Evolutionary conservation across 768 basidiomycete genomes (phyloP).

Genomic region (Strobilomyces echinocephalus): DNA sequence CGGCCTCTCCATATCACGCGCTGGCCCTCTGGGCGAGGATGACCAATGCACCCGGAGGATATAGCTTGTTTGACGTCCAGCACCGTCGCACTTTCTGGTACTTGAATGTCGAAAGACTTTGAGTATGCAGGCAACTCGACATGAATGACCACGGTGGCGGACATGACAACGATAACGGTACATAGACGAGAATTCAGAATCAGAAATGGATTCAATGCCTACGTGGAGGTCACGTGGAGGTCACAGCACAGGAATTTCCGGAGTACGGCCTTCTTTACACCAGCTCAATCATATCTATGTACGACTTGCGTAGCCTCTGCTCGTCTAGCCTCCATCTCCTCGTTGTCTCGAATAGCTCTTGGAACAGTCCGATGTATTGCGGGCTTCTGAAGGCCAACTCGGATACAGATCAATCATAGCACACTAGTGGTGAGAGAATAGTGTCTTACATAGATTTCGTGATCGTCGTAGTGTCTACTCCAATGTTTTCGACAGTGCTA

Average conservation of each 20-base stretch:
- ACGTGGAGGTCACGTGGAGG: constrained; percentile 33
- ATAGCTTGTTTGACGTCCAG: constrained; percentile 68
- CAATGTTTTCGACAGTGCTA: constrained; percentile 57
- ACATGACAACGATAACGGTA: constrained; percentile 12
- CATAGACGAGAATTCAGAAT: neutral
- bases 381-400: constrained; percentile 60
- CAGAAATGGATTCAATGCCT: neutral
- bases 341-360: constrained; percentile 55
- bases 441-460: constrained; percentile 30
- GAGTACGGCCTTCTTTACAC: constrained; percentile 57
- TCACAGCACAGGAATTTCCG: constrained; percentile 26
- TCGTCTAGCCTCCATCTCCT: constrained; percentile 61
- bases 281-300: constrained; percentile 71
- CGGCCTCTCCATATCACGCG: constrained; percentile 74
- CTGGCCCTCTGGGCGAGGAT: constrained; percentile 66
- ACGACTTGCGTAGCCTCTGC: constrained; percentile 67
- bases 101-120: constrained; percentile 56
- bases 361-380: constrained; percentile 57
- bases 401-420: constrained; percentile 10
- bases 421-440: constrained; percentile 24
- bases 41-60: constrained; percentile 52
- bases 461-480: constrained; percentile 37
- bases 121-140: constrained; percentile 77
- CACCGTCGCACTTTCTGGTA: constrained; percentile 46
- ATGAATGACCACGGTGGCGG: constrained; percentile 38